Conservation (phyloP, 2,329 filamentous ascomycete genomes). For the Nigrograna mackinnonii region DNA sequence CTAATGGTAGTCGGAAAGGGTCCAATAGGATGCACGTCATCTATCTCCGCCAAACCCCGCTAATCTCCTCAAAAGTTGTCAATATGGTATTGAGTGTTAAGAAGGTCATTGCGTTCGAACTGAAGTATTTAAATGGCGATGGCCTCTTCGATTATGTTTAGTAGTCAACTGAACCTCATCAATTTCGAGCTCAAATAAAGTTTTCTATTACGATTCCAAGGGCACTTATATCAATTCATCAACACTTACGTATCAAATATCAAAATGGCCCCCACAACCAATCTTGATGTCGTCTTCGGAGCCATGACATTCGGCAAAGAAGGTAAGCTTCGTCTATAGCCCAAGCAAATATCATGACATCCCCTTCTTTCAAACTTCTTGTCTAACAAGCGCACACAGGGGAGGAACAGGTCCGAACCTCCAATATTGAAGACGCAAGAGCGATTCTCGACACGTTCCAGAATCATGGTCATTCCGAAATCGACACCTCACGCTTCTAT, state of each 20-base stretch:
- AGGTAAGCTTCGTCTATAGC: slow-evolving; percentile 21
- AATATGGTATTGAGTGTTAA: too few species aligned
- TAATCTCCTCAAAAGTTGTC: too few species aligned
- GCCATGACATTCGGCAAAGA: slow-evolving; percentile 43
- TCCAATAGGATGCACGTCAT: too few species aligned
- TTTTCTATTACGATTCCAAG: too few species aligned
- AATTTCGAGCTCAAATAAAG: slow-evolving; percentile 1
- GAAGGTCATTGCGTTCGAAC: background rate
- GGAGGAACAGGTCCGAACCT: slow-evolving; percentile 20
- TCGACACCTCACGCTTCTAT: slow-evolving; percentile 46
- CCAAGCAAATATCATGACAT: too few species aligned
- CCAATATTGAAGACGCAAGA: slow-evolving; percentile 14
- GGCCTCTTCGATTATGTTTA: too few species aligned
- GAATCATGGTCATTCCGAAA: slow-evolving; percentile 31
- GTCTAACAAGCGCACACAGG: slow-evolving; percentile 10
- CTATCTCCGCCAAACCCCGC: too few species aligned
- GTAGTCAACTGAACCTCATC: slow-evolving; percentile 1
- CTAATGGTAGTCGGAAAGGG: too few species aligned
- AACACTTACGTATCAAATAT: too few species aligned
- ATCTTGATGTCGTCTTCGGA: slow-evolving; percentile 37
- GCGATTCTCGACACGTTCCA: slow-evolving; percentile 34
- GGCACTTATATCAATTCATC: too few species aligned
- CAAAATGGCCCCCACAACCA: slow-evolving; percentile 17
- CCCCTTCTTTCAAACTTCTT: too few species aligned
- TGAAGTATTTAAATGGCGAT: background rate